These are phyloP conservation scores for Nepenthes alata DNA, from an alignment of 179 eudicot genomes.

Conservation along the genomic window DNA sequence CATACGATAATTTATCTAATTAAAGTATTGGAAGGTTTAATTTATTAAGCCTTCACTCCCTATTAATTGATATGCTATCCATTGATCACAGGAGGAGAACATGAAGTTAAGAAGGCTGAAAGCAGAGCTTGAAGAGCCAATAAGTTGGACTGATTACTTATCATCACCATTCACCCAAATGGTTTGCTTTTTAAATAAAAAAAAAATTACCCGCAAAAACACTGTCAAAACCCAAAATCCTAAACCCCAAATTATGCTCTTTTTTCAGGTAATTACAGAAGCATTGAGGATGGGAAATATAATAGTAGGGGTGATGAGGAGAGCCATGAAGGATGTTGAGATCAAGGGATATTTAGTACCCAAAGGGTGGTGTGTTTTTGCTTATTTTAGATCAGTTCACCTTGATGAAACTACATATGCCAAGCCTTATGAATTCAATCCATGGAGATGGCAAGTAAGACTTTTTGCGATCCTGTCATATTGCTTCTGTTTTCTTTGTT, in stretches of 20 bases:
- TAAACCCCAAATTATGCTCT: background rate
- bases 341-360: slow-evolving; percentile 68
- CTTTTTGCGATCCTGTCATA: background rate
- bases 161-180: slow-evolving; percentile 67
- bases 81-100: slow-evolving; percentile 60
- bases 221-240: too few relatives aligned
- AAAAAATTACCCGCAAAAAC: too few relatives aligned
- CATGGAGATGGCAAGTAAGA: slow-evolving; percentile 95
- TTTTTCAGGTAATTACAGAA: slow-evolving; percentile 66
- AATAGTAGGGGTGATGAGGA: slow-evolving; percentile 68
- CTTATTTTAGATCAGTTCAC: slow-evolving; percentile 76
- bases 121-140: slow-evolving; percentile 38
- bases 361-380: slow-evolving; percentile 77
- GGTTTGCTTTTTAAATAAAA: slow-evolving; percentile 9
- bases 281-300: slow-evolving; percentile 78
- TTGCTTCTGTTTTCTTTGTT: too few relatives aligned
- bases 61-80: background rate
- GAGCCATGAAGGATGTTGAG: slow-evolving; percentile 78
- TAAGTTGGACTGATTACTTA: slow-evolving; percentile 70
- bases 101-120: slow-evolving; percentile 49
- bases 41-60: background rate
- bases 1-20: too few relatives aligned
- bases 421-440: slow-evolving; percentile 57
- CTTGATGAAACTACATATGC: slow-evolving; percentile 53
- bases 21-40: background rate